Conservation (phyloP, 2,329 filamentous ascomycete species). For the Dactylellina drechsleri region DNA sequence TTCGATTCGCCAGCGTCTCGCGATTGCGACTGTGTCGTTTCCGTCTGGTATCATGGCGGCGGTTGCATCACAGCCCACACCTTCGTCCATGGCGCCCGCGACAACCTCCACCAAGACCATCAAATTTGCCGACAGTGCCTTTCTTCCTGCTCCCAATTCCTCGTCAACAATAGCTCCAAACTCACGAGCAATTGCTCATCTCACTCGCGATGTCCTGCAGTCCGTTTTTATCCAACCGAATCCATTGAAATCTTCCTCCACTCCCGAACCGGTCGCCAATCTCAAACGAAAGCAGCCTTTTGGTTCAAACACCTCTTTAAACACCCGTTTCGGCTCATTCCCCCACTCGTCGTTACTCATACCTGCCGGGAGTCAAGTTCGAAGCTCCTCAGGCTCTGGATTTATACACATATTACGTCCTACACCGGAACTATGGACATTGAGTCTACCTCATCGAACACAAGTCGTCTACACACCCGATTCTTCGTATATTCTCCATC, state of each 20-base stretch:
- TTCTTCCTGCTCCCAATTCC: constrained; percentile 30
- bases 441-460: constrained; percentile 80
- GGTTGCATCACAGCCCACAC: constrained; percentile 21
- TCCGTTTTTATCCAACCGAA: constrained; percentile 37
- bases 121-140: constrained; percentile 39
- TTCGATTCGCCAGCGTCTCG: background rate
- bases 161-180: constrained; percentile 30
- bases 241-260: constrained; percentile 7
- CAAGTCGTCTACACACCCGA: constrained; percentile 89
- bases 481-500: constrained; percentile 83
- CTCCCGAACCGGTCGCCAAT: constrained; percentile 45
- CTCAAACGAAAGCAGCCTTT: constrained; percentile 48
- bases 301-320: constrained; percentile 68
- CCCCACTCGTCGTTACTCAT: constrained; percentile 80
- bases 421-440: constrained; percentile 84
- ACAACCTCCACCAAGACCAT: constrained; percentile 8
- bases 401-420: constrained; percentile 83
- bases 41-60: constrained; percentile 24
- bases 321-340: constrained; percentile 93
- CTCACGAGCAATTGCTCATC: constrained; percentile 47
- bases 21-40: constrained; percentile 12
- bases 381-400: constrained; percentile 63
- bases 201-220: constrained; percentile 49
- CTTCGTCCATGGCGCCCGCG: constrained; percentile 6
- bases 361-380: constrained; percentile 65